phyloP scores from a whole-genome alignment of 2,329 filamentous ascomycete genomes.

The Cryphonectria nitschkei region DNA sequence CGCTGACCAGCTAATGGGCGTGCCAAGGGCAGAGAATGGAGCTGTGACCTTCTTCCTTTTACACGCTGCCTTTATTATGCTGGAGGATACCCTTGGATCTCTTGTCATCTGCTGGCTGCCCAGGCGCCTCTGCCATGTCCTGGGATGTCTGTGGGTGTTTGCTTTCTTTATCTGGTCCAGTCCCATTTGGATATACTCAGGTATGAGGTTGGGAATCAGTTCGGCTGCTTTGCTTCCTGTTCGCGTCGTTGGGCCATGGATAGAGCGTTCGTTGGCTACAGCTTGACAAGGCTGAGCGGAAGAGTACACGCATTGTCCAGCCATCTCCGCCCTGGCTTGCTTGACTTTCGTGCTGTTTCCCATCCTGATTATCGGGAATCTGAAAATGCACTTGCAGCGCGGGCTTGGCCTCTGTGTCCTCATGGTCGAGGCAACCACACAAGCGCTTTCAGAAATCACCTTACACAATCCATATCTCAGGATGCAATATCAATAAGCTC shows the following conservation, averaged over 20 bases:
- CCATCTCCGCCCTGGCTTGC: too few relatives aligned
- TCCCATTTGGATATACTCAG: slow-evolving; percentile 13
- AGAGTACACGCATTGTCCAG: too few relatives aligned
- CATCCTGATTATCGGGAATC: too few relatives aligned
- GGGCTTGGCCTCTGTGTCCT: too few relatives aligned
- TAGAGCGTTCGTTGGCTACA: neutral
- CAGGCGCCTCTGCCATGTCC: neutral
- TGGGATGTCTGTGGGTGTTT: slow-evolving; percentile 16
- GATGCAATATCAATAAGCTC: too few relatives aligned
- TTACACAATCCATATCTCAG: too few relatives aligned
- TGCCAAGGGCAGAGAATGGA: slow-evolving; percentile 10
- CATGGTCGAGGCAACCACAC: too few relatives aligned
- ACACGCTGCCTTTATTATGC: slow-evolving; percentile 21
- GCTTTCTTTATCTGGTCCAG: slow-evolving; percentile 15
- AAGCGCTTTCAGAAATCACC: too few relatives aligned
- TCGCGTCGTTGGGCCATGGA: slow-evolving; percentile 16
- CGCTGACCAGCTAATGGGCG: slow-evolving; percentile 11
- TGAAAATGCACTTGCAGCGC: too few relatives aligned
- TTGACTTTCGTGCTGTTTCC: too few relatives aligned
- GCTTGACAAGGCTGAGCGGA: neutral
- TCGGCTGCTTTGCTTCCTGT: slow-evolving; percentile 19
- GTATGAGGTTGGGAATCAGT: slow-evolving; percentile 6
- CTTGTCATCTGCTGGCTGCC: neutral
- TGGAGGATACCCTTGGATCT: slow-evolving; percentile 12
- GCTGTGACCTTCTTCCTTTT: slow-evolving; percentile 17